Percentiles rank a stretch among this genome's conserved stretches.
Evolutionary conservation across 371 early-diverging fungal species (phyloP).

Genomic region (Mortierella sp.): DNA sequence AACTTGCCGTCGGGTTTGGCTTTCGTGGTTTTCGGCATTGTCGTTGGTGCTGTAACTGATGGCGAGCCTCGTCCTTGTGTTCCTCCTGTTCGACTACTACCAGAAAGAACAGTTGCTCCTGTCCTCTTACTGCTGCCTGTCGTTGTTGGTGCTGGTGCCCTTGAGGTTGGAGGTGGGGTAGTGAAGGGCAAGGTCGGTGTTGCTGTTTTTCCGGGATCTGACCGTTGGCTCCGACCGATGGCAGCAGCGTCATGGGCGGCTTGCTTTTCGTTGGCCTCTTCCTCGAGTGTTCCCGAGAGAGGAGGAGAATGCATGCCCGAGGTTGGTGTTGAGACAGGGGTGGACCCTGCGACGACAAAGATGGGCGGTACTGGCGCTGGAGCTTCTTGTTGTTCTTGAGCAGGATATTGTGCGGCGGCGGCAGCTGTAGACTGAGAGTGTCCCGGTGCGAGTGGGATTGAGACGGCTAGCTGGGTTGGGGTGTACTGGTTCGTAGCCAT

Average conservation of each 20-base stretch:
- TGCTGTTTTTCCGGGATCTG: background rate
- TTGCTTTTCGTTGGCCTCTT: conserved; percentile 27
- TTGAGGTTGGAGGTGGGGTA: background rate
- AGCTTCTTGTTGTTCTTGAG: background rate
- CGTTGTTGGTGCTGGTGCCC: background rate
- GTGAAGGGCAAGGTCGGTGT: background rate
- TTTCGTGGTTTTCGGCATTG: background rate
- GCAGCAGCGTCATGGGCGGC: conserved; percentile 10
- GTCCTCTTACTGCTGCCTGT: background rate
- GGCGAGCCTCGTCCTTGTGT: background rate
- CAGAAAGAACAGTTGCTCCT: background rate
- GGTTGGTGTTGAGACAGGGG: conserved; percentile 27
- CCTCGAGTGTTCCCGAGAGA: conserved; percentile 36
- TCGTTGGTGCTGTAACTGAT: background rate
- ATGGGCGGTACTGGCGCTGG: background rate
- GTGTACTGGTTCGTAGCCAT: conserved; percentile 31
- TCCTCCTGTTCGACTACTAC: background rate
- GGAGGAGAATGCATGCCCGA: conserved; percentile 55
- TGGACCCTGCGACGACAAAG: conserved; percentile 9
- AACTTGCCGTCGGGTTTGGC: background rate
- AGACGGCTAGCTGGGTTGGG: conserved; percentile 23
- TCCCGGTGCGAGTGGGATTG: conserved; percentile 18
- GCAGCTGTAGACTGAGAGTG: background rate
- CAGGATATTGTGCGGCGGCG: background rate
- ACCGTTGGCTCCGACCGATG: background rate